Evolutionary conservation across 352 stramenopile species (phyloP).

Genomic region (Pythium volutum): DNA sequence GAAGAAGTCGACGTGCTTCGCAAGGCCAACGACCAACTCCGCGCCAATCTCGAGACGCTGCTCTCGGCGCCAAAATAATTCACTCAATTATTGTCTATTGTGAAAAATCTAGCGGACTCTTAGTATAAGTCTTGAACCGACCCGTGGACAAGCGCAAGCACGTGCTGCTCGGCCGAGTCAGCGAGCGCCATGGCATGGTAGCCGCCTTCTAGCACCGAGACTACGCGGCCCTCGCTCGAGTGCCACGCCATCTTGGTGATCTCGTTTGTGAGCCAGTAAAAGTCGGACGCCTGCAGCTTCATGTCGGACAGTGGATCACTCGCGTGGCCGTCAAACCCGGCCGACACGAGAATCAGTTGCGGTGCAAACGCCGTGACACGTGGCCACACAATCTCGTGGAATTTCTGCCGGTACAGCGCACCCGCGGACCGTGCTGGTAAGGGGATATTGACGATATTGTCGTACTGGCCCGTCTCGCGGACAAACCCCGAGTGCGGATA

Average conservation of each 20-base stretch:
- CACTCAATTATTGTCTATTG: background rate
- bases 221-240: constrained; percentile 39
- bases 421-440: constrained; percentile 41
- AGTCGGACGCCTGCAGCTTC: constrained; percentile 48
- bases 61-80: constrained; percentile 58
- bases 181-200: constrained; percentile 32
- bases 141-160: constrained; percentile 31
- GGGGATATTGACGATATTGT: constrained; percentile 63
- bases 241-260: constrained; percentile 46
- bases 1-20: constrained; percentile 86
- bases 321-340: constrained; percentile 93
- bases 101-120: too few species aligned
- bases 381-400: constrained; percentile 69
- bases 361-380: constrained; percentile 85
- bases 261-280: constrained; percentile 32
- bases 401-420: constrained; percentile 63
- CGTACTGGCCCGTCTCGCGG: constrained; percentile 40
- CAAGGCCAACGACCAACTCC: constrained; percentile 89
- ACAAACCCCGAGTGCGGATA: constrained; percentile 64
- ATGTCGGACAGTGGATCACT: constrained; percentile 88
- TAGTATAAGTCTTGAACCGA: constrained; percentile 40
- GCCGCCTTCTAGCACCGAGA: constrained; percentile 57
- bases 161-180: constrained; percentile 30
- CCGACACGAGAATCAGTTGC: constrained; percentile 94
- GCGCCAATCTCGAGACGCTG: constrained; percentile 88